phyloP scores from a whole-genome alignment of 2,329 filamentous ascomycete species.

The Curvularia verruculosa region DNA sequence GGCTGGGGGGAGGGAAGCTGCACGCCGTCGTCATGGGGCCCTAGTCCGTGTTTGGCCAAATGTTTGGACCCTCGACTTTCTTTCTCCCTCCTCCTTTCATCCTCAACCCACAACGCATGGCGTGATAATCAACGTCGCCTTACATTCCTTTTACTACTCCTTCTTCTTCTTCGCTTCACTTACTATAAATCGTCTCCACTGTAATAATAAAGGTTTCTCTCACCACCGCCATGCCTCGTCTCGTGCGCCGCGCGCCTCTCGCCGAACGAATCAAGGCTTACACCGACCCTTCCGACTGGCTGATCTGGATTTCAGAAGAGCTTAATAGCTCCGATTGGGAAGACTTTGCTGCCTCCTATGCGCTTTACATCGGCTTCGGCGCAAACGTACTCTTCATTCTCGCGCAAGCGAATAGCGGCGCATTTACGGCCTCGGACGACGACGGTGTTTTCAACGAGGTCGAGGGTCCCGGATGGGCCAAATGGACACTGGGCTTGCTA shows the following conservation, averaged over 20 bases:
- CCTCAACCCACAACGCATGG: conserved; percentile 28
- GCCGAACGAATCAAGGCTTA: conserved; percentile 78
- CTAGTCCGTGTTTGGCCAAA: conserved; percentile 32
- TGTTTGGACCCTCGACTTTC: conserved; percentile 25
- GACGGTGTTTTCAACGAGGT: conserved; percentile 81
- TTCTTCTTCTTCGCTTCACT: neutral
- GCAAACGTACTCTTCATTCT: conserved; percentile 83
- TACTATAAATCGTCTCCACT: neutral
- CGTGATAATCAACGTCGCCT: conserved; percentile 22
- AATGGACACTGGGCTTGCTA: conserved; percentile 69
- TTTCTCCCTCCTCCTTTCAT: conserved; percentile 8
- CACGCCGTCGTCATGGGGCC: conserved; percentile 34
- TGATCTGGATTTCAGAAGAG: conserved; percentile 91
- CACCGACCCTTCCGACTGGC: conserved; percentile 85
- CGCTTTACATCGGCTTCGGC: conserved; percentile 73
- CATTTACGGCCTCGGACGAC: conserved; percentile 55
- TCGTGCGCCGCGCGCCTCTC: conserved; percentile 82
- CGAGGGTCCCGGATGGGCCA: conserved; percentile 65
- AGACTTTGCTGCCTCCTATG: conserved; percentile 73
- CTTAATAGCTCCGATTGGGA: conserved; percentile 92
- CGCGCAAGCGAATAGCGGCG: conserved; percentile 75
- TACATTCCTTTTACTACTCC: neutral
- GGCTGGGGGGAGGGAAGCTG: conserved; percentile 23
- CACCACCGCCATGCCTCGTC: conserved; percentile 56
- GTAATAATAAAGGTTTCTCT: conserved; percentile 3